These are phyloP conservation scores for Aspergillus mulundensis DNA, from an alignment of 495 filamentous ascomycete genomes.

Conservation along the genomic window DNA sequence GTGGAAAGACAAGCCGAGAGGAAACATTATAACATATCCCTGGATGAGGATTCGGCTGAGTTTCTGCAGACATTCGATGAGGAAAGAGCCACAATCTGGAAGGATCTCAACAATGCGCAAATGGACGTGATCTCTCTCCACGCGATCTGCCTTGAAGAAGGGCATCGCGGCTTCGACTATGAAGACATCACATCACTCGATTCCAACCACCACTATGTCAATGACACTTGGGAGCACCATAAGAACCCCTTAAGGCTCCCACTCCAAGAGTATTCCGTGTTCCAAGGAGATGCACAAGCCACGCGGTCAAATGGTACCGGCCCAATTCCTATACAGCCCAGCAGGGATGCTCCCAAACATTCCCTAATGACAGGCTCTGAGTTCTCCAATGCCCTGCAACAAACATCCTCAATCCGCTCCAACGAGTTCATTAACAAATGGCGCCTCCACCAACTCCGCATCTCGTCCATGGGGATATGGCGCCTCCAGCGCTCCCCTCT, in stretches of 20 bases:
- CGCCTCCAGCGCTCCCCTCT: slow-evolving; percentile 22
- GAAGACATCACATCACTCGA: slow-evolving; percentile 4
- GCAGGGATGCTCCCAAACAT: neutral
- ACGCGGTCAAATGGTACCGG: neutral
- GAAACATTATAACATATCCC: slow-evolving; percentile 10
- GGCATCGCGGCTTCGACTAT: slow-evolving; percentile 11
- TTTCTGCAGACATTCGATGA: slow-evolving; percentile 25
- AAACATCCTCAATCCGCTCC: slow-evolving; percentile 6
- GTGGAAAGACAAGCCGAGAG: slow-evolving; percentile 18
- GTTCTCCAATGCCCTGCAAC: slow-evolving; percentile 16
- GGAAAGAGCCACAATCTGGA: slow-evolving; percentile 13
- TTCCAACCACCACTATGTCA: neutral
- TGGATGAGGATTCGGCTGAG: slow-evolving; percentile 21
- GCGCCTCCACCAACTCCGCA: slow-evolving; percentile 30
- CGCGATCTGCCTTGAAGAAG: slow-evolving; percentile 17
- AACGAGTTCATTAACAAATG: slow-evolving; percentile 27
- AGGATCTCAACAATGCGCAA: slow-evolving; percentile 20
- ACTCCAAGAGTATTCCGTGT: neutral
- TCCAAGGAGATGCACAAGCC: neutral
- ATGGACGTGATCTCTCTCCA: slow-evolving; percentile 19
- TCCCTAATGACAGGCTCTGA: slow-evolving; percentile 11
- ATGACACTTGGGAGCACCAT: neutral
- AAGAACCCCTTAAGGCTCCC: slow-evolving; percentile 3
- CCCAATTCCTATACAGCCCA: neutral
- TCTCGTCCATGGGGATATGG: slow-evolving; percentile 26